Base-by-base conservation (phyloP, 1,139 yeast species). In the Saccharomyces hybrid region DNA sequence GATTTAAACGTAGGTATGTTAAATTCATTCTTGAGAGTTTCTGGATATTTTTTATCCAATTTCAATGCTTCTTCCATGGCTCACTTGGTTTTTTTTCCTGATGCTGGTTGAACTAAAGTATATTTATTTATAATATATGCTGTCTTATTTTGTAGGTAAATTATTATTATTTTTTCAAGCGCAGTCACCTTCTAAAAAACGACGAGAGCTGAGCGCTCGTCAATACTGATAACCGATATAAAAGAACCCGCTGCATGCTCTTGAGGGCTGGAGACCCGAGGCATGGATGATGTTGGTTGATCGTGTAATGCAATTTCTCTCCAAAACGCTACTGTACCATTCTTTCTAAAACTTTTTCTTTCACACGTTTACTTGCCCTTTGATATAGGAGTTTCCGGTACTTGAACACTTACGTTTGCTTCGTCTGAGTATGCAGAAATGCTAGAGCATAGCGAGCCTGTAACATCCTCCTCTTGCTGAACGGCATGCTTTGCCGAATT, bases 1-100 rank as follows among this genome's bases (percentile, higher is more conserved):
- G 86, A 76, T 51, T 68, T 65, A 59, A 79, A 75, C 0, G 88
- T 84, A 3, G 95, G 95, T 34, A 84, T 68, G 42, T 72, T 75
- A 64, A 86, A 86, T 50, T 74, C 73, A 7, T 74, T 72, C 26
- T 70, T 67, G 56, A 72, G 69, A 2, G 73, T 67, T 3, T 58
- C 61, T 7, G 78, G 76, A 60, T 60, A 79, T 59, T 70, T 56
- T 2, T 48, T 16, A 51, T 64, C 68, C 48, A 64, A 51, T 27
- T 50, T 48, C 14, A 12, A 46, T 2, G 57, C 61, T 44, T 51
- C 49, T 16, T 55, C 56, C 58, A 56, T 57, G 5, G 11, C 12
- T 19, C 6, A 7, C 11, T 38, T 38, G n/a, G 19, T 11, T 16
- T 6, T 16, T 16, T 38, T 38, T 19, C 7, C n/a, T 3, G 26